Evolutionary conservation across 257 asterid genomes (phyloP), one percentile per base, ranked within the genome.

Genomic region (Rubia yunnanensis): DNA sequence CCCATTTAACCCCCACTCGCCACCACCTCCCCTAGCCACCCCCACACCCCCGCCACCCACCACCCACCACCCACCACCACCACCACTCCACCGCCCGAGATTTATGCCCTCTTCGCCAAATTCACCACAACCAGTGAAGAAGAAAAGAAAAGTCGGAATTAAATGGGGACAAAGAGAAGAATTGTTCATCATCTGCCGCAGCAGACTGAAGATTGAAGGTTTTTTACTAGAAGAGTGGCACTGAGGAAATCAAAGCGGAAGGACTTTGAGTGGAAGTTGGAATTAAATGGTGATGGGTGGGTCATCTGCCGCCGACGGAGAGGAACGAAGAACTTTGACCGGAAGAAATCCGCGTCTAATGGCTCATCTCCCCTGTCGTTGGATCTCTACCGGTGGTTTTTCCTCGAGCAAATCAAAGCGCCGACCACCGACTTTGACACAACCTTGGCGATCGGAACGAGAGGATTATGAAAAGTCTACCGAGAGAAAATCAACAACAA

Each of bases 381-480:
- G 3, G 63, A 66, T 44, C 63, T 72, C 7, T 73, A 88, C 62
- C 48, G 82, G 15, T 77, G 62, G 14, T 82, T 86, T 46, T 66
- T 69, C 8, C 66, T 87, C 1, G 82, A 80, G 10, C 91, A 87
- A 72, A 75, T 84, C 26, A 73, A 60, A 70, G 2, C 76, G 0
- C 85, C 85, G 1, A 85, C 89, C 3, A n/a, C n/a, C n/a, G n/a
- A n/a, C n/a, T 87, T 87, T 54, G 64, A 81, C 3, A 58, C 74
- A 20, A 67, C 11, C 13, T 76, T 65, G 31, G 65, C 84, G 24
- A 61, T 84, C 14, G 92, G 95, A 0, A 52, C 11, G 9, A 89
- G 89, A 30, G 92, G 95, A 3, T 87, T 87, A 7, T 86, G 91
- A 23, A 82, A 78, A 15, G 89, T 83, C 20, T 87, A 87, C 77